phyloP scores from a whole-genome alignment of 2,329 filamentous ascomycete species.

The Trichoderma atroviride region DNA sequence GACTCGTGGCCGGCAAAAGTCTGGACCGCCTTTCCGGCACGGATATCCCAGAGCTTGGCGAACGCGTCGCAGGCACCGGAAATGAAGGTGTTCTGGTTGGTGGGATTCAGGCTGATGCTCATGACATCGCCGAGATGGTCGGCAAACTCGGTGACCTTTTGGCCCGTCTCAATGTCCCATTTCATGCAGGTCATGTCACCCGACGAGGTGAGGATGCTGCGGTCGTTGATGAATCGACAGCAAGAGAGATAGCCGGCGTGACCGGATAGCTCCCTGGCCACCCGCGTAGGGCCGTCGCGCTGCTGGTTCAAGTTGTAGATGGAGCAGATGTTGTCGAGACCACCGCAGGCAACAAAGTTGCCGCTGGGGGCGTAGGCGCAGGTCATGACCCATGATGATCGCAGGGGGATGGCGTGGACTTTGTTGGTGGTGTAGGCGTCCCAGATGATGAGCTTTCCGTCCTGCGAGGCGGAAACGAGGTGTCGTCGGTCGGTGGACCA shows the following conservation, averaged over 20 bases:
- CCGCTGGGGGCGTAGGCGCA: slow-evolving; percentile 98
- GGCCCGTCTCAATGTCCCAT: slow-evolving; percentile 98
- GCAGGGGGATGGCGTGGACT: slow-evolving; percentile 94
- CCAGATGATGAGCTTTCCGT: slow-evolving; percentile 99
- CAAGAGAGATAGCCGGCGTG: slow-evolving; percentile 97
- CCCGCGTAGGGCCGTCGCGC: slow-evolving; percentile 93
- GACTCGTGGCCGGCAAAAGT: slow-evolving; percentile 98
- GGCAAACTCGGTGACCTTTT: slow-evolving; percentile 96
- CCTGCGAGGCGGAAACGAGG: slow-evolving; percentile 95
- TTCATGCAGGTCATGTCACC: slow-evolving; percentile 99
- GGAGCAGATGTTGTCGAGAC: slow-evolving; percentile 98
- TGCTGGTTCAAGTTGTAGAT: slow-evolving; percentile 97
- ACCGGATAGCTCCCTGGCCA: slow-evolving; percentile 91
- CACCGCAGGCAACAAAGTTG: slow-evolving; percentile 97
- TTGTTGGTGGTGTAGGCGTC: slow-evolving; percentile 99
- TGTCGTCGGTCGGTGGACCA: slow-evolving; percentile 98
- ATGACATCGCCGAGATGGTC: slow-evolving; percentile 98
- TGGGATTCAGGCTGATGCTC: slow-evolving; percentile 99
- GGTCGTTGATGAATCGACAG: slow-evolving; percentile 98
- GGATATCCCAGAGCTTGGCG: slow-evolving; percentile 98
- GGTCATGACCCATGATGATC: slow-evolving; percentile 99
- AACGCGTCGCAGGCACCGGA: slow-evolving; percentile 99
- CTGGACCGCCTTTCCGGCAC: slow-evolving; percentile 96
- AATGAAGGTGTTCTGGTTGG: slow-evolving; percentile 98
- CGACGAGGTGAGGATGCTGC: slow-evolving; percentile 95